Conservation (phyloP, 306 rosid genomes). For the Vigna hirtella region DNA sequence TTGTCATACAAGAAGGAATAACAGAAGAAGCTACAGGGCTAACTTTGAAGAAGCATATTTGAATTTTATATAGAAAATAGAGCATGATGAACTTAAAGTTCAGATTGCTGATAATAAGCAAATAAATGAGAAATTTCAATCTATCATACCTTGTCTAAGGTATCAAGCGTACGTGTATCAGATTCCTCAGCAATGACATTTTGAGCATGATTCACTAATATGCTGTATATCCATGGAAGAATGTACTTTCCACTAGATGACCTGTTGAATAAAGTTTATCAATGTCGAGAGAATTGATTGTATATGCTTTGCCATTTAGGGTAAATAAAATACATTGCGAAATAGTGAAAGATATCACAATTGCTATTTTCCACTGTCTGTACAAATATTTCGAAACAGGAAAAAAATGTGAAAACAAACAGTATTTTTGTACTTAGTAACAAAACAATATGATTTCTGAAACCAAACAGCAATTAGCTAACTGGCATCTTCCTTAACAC, state of each 20-base stretch:
- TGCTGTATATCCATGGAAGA: conserved; percentile 87
- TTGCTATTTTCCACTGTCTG: neutral
- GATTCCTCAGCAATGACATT: conserved; percentile 60
- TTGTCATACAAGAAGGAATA: conserved; percentile 26
- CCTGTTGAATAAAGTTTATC: conserved; percentile 58
- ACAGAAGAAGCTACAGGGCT: neutral
- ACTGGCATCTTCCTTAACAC: conserved; percentile 14
- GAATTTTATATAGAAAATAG: conserved; percentile 6
- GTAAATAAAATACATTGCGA: neutral
- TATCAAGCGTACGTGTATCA: conserved; percentile 55
- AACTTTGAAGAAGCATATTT: conserved; percentile 15
- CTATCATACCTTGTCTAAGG: conserved; percentile 67
- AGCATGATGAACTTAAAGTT: conserved; percentile 30
- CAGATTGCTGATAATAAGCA: conserved; percentile 26
- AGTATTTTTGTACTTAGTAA: neutral
- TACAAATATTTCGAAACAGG: neutral
- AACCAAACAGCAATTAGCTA: conserved; percentile 7
- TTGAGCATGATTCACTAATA: conserved; percentile 71
- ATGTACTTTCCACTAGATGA: conserved; percentile 64
- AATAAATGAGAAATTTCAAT: conserved; percentile 37
- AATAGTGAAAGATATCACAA: conserved; percentile 26
- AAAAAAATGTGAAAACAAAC: neutral
- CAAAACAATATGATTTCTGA: neutral
- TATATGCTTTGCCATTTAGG: conserved; percentile 19
- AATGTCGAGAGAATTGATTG: conserved; percentile 31